Evolutionary conservation across 176 grass and related monocot genomes (phyloP).

Genomic region (Carex myosuroides): DNA sequence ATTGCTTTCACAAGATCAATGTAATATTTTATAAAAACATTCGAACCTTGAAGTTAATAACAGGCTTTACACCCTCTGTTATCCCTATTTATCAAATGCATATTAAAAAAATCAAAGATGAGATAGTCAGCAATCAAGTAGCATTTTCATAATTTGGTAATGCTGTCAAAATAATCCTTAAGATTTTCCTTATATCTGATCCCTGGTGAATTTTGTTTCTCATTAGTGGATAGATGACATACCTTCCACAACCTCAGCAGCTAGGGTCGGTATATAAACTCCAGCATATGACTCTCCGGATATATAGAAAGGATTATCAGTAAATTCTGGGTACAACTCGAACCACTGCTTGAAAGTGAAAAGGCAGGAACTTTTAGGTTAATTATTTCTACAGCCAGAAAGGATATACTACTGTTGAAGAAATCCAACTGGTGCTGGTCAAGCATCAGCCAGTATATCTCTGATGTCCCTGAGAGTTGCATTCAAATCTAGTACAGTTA

Average conservation of each 20-base stretch:
- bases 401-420: not conserved
- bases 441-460: not conserved
- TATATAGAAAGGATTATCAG: slow-evolving; percentile 70
- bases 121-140: not conserved
- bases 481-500: not conserved
- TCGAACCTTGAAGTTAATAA: slow-evolving; percentile 67
- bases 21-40: not conserved
- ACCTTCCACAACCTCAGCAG: slow-evolving; percentile 75
- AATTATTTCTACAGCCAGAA: not conserved
- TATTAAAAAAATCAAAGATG: slow-evolving; percentile 11
- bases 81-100: slow-evolving; percentile 34
- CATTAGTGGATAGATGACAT: not conserved
- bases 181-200: not conserved
- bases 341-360: slow-evolving; percentile 53
- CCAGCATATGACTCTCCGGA: slow-evolving; percentile 86
- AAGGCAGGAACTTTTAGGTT: slow-evolving; percentile 36
- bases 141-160: not conserved
- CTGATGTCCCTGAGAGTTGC: not conserved
- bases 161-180: not conserved
- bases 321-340: slow-evolving; percentile 56
- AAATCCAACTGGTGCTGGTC: not conserved
- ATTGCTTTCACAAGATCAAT: not conserved
- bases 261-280: slow-evolving; percentile 68
- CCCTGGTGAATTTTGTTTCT: not conserved
- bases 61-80: slow-evolving; percentile 36